These are phyloP conservation scores for Suhomyces canberraensis DNA, from an alignment of 805 yeast genomes.

Conservation along the genomic window DNA sequence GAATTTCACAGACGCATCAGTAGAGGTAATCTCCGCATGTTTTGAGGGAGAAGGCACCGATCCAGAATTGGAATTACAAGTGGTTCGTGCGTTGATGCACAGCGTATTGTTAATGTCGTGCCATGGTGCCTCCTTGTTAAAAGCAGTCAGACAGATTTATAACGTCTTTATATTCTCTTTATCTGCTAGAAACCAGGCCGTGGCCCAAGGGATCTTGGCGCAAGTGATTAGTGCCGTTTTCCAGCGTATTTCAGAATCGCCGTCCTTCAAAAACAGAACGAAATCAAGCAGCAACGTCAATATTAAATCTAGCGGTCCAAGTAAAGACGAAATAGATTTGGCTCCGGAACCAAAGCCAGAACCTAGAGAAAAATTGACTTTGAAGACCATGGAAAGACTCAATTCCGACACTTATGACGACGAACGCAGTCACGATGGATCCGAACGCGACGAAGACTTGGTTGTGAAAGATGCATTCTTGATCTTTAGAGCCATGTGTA, in stretches of 20 bases:
- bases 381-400: constrained; percentile 56
- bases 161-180: constrained; percentile 85
- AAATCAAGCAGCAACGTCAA: constrained; percentile 18
- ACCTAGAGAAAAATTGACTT: constrained; percentile 44
- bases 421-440: constrained; percentile 46
- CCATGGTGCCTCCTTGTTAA: constrained; percentile 84
- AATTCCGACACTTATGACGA: constrained; percentile 50
- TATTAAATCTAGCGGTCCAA: constrained; percentile 15
- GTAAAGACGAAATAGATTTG: constrained; percentile 11
- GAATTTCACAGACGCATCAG: constrained; percentile 73
- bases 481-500: constrained; percentile 92
- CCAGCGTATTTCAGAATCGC: constrained; percentile 53
- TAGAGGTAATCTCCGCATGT: constrained; percentile 78
- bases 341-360: constrained; percentile 9
- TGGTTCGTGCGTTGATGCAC: constrained; percentile 85
- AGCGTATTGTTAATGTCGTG: constrained; percentile 82
- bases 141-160: constrained; percentile 90
- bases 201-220: constrained; percentile 92
- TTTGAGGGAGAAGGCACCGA: constrained; percentile 93
- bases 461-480: constrained; percentile 88
- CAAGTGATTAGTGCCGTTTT: constrained; percentile 86
- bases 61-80: constrained; percentile 84
- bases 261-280: constrained; percentile 8
- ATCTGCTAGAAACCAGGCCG: constrained; percentile 79
- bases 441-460: constrained; percentile 59